Base-by-base conservation (phyloP, 2,329 filamentous ascomycete genomes). In the Fusarium bulbicola region DNA sequence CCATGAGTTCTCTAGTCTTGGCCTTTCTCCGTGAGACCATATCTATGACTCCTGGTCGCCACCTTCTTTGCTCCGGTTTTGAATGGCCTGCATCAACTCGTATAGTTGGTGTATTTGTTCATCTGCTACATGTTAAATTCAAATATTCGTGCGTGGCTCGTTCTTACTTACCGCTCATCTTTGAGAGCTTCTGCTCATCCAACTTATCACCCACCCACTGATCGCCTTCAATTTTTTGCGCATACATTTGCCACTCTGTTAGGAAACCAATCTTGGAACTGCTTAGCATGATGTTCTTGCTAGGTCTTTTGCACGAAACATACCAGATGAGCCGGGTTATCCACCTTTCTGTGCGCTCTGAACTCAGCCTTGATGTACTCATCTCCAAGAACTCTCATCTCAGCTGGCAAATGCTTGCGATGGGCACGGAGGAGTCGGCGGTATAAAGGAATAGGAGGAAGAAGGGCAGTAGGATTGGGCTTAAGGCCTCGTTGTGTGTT, bases 311-410 rank as follows among this genome's bases (percentile, higher is more conserved):
- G 15, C 45, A 32, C 36, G 43, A 13, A 39, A 81, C 90, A 70
- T 86, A 97, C 95, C 83, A 99, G 90, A 80, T 98, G 95, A 32
- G 94, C 89, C 1, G 96, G 95, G 78, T 98, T 98, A 68, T 98
- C 95, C 54, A 97, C 90, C 39, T 90, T 87, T 68, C 88, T 89
- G 79, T 98, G 96, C 2, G 93, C 92, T 68, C 94, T 89, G 77
- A 98, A 99, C 84, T 99, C 96, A 50, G 91, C 90, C 84, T 97
- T 98, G 81, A 98, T 87, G 82, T 98, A 99, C 81, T 95, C 90
- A 79, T 99, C 96, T 9, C 96, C 96, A 13, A 99, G 84, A 9
- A 97, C 65, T 40, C 96, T 91, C 91, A 91, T 89, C 61, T 97
- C 92, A 4, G 83, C 77, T 0, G 92, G 91, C 15, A 99, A 85